A percentile compares a stretch with the other conserved stretches of the same genome.
Evolutionary conservation across 2,329 filamentous ascomycete genomes (phyloP).

Genomic region (Capronia epimyces): DNA sequence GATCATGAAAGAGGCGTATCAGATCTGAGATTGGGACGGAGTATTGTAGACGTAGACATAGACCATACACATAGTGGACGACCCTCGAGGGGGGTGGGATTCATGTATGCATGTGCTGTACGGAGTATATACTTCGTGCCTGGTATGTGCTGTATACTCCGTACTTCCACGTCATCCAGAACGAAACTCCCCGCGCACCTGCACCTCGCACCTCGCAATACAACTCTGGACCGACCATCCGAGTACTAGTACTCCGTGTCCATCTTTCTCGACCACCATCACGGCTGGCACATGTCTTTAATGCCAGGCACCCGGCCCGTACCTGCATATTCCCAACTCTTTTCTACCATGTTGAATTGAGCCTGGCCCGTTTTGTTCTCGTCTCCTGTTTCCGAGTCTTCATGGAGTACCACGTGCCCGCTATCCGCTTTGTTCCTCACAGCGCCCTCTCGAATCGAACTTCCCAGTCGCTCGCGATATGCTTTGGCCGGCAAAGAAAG

Average conservation of each 20-base stretch:
- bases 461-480: conserved; percentile 8
- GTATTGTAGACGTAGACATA: too few relatives aligned
- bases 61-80: too few relatives aligned
- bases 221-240: not conserved
- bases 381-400: conserved; percentile 4
- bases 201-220: too few relatives aligned
- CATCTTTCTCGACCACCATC: not conserved
- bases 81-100: too few relatives aligned
- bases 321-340: conserved; percentile 22
- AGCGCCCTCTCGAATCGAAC: conserved; percentile 4
- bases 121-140: too few relatives aligned
- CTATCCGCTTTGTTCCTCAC: conserved; percentile 6
- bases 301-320: conserved; percentile 23
- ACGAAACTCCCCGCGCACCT: too few relatives aligned
- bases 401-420: conserved; percentile 19
- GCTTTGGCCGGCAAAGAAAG: conserved; percentile 16
- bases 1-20: too few relatives aligned
- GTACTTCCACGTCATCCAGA: too few relatives aligned
- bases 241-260: not conserved
- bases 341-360: not conserved
- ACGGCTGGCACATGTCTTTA: conserved; percentile 1
- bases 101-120: too few relatives aligned
- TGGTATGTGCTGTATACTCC: too few relatives aligned
- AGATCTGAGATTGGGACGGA: too few relatives aligned
- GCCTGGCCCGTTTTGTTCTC: not conserved